These are phyloP conservation scores for Galeopsis tetrahit DNA, from an alignment of 257 asterid species.

Conservation along the genomic window DNA sequence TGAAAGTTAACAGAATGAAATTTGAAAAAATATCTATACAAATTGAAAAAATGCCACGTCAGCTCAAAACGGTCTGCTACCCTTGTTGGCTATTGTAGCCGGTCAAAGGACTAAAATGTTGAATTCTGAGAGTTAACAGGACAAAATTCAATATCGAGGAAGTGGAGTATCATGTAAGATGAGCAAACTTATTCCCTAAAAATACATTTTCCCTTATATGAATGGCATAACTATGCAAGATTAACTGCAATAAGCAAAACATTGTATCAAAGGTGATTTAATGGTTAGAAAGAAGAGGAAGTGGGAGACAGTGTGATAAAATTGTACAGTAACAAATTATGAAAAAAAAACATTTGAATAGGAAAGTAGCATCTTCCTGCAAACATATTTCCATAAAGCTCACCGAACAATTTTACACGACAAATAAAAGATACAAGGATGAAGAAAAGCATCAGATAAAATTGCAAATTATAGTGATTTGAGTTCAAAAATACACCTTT, in stretches of 20 bases:
- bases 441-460: not conserved
- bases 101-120: too few species aligned
- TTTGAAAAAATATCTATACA: too few species aligned
- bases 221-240: not conserved
- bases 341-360: not conserved
- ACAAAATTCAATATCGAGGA: too few species aligned
- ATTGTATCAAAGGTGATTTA: not conserved
- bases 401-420: not conserved
- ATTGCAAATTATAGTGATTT: not conserved
- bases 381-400: not conserved
- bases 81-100: too few species aligned
- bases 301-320: not conserved
- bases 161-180: too few species aligned
- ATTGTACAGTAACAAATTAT: not conserved
- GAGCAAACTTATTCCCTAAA: too few species aligned
- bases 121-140: too few species aligned
- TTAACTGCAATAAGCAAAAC: not conserved
- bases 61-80: too few species aligned
- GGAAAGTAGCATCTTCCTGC: not conserved
- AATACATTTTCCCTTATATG: too few species aligned
- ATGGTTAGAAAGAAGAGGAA: not conserved
- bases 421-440: slow-evolving; percentile 10
- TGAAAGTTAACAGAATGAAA: too few species aligned
- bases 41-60: too few species aligned
- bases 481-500: slow-evolving; percentile 55